Percentiles rank a stretch among this genome's conserved stretches.
These are phyloP conservation scores for Colletotrichum abscissum DNA, from an alignment of 2,329 filamentous ascomycete species.

Conservation along the genomic window DNA sequence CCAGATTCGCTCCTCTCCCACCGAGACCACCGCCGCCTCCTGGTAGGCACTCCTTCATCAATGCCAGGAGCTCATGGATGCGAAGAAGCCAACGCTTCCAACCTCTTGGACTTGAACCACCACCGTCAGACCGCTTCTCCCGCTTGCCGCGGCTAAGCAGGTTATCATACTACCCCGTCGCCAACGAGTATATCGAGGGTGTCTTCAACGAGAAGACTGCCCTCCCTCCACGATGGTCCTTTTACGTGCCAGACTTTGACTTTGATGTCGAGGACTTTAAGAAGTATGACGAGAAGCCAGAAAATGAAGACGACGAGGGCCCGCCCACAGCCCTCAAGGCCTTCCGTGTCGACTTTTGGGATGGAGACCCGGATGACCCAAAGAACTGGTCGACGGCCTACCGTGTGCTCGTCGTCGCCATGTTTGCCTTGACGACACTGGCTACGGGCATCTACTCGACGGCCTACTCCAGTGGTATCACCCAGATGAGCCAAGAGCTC, in stretches of 20 bases:
- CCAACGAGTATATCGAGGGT: slow-evolving; percentile 36
- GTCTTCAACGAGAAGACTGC: slow-evolving; percentile 36
- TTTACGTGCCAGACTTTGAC: slow-evolving; percentile 38
- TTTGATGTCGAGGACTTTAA: slow-evolving; percentile 34
- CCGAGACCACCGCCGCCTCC: slow-evolving; percentile 14
- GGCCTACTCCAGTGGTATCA: slow-evolving; percentile 23
- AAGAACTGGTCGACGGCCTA: slow-evolving; percentile 37
- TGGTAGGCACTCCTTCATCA: slow-evolving; percentile 12
- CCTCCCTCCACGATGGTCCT: slow-evolving; percentile 36
- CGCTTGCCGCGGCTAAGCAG: slow-evolving; percentile 27
- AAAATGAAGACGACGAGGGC: not conserved
- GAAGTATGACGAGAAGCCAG: not conserved
- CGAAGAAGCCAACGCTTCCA: slow-evolving; percentile 23
- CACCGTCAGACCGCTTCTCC: not conserved
- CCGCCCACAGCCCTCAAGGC: slow-evolving; percentile 39
- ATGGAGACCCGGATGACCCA: slow-evolving; percentile 64
- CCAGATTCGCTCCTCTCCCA: slow-evolving; percentile 31
- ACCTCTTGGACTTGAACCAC: not conserved
- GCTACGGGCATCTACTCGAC: slow-evolving; percentile 32
- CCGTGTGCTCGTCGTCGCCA: slow-evolving; percentile 21
- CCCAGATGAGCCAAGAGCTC: slow-evolving; percentile 14
- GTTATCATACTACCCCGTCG: slow-evolving; percentile 33
- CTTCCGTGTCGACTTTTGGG: slow-evolving; percentile 70
- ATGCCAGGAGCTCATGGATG: slow-evolving; percentile 33
- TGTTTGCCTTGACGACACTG: slow-evolving; percentile 31